Evolutionary conservation across 176 grass and related monocot species (phyloP).

Genomic region (Tuctoria greenei): DNA sequence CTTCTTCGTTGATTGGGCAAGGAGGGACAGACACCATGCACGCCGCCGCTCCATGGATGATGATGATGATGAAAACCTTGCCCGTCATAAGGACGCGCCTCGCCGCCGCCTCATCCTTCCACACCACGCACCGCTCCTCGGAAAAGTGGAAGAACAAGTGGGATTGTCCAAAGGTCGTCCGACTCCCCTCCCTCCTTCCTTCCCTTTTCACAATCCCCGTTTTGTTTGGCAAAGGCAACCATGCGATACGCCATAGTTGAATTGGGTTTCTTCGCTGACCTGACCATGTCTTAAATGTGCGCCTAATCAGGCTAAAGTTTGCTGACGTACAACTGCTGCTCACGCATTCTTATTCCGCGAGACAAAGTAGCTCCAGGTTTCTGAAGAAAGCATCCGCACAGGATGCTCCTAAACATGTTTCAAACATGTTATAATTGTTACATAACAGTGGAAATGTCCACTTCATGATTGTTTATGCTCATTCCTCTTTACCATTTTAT

Average conservation of each 20-base stretch:
- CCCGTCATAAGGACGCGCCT: conserved; percentile 28
- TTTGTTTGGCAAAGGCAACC: background rate
- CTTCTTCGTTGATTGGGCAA: background rate
- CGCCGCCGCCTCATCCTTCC: conserved; percentile 44
- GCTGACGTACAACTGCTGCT: background rate
- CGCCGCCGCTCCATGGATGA: conserved; percentile 48
- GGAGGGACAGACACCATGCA: conserved; percentile 37
- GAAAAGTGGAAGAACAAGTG: conserved; percentile 82
- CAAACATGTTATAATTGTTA: background rate
- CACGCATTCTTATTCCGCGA: conserved; percentile 14
- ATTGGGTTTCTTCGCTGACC: background rate
- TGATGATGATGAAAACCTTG: conserved; percentile 28
- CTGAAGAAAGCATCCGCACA: conserved; percentile 14
- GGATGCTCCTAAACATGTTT: background rate
- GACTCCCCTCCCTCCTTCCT: background rate
- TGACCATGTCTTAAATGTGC: conserved; percentile 10
- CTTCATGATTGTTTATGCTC: background rate
- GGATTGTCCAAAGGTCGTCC: conserved; percentile 73
- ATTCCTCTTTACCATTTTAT: background rate
- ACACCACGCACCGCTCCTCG: conserved; percentile 49
- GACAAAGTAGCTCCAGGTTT: conserved; percentile 6
- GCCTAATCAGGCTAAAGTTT: background rate
- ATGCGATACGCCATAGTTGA: background rate
- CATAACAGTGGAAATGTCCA: background rate
- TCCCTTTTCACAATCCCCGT: background rate